Evolutionary conservation across 2,329 filamentous ascomycete species (phyloP).

Genomic region (Talaromyces funiculosus): DNA sequence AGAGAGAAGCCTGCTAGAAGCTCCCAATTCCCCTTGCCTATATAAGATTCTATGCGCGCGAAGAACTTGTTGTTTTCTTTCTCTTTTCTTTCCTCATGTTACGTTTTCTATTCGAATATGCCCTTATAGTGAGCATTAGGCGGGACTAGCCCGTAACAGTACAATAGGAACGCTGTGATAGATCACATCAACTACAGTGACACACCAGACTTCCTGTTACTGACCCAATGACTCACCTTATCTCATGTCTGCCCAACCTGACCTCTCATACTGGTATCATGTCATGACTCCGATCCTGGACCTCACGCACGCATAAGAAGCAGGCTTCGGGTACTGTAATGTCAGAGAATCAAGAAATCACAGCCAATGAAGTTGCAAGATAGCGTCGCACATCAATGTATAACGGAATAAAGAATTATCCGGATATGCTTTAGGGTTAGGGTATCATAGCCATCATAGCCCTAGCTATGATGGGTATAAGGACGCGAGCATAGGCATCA

Average conservation of each 20-base stretch:
- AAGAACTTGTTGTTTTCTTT: not conserved
- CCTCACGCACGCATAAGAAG: not conserved
- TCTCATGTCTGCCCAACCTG: not conserved
- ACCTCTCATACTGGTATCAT: not conserved
- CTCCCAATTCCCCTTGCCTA: not conserved
- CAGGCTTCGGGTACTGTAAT: not conserved
- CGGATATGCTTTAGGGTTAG: too few species aligned
- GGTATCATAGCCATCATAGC: too few species aligned
- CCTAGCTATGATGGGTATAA: too few species aligned
- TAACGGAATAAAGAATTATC: too few species aligned
- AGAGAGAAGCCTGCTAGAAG: not conserved
- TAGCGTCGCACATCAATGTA: too few species aligned
- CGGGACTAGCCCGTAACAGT: not conserved
- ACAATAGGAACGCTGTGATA: slow-evolving; percentile 13
- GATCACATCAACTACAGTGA: slow-evolving; percentile 11
- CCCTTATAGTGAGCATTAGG: too few species aligned
- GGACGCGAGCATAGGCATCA: too few species aligned
- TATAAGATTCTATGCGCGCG: not conserved
- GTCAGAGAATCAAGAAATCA: too few species aligned
- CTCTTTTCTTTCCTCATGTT: slow-evolving; percentile 1
- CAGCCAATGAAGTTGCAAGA: too few species aligned
- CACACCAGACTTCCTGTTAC: not conserved
- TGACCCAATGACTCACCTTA: not conserved
- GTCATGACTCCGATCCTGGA: not conserved
- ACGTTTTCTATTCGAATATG: too few species aligned